Percentiles rank a stretch among this genome's conserved stretches.
These are phyloP conservation scores for Stephanocyclus meneghinianus DNA, from an alignment of 352 stramenopile species.

Conservation along the genomic window DNA sequence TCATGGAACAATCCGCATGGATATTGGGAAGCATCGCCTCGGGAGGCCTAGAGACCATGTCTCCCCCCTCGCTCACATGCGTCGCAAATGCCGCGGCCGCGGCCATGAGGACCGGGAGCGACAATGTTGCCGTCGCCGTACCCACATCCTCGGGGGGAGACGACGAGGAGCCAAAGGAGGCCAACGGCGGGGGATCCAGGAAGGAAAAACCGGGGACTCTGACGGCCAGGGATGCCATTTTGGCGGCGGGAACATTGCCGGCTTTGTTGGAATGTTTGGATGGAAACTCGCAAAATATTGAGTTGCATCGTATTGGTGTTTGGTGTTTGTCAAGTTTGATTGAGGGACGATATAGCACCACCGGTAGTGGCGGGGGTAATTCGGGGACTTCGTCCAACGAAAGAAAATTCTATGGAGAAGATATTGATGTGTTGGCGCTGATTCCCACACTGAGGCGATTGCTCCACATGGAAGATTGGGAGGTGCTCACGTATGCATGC, in stretches of 20 bases:
- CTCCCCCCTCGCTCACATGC: background rate
- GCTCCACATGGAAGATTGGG: slow-evolving; percentile 90
- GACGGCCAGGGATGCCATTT: slow-evolving; percentile 69
- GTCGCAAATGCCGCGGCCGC: background rate
- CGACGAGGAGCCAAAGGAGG: background rate
- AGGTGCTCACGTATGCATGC: slow-evolving; percentile 91
- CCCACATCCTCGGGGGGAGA: background rate
- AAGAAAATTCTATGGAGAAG: slow-evolving; percentile 32
- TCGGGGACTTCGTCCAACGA: background rate
- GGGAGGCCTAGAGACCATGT: slow-evolving; percentile 47
- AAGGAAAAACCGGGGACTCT: background rate
- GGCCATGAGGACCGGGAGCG: slow-evolving; percentile 2
- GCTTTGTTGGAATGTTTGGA: slow-evolving; percentile 70
- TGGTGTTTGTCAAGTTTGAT: slow-evolving; percentile 79
- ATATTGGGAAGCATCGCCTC: slow-evolving; percentile 78
- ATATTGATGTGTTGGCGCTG: slow-evolving; percentile 71
- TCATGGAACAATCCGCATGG: slow-evolving; percentile 80
- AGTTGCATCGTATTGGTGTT: slow-evolving; percentile 70
- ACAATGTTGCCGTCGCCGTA: slow-evolving; percentile 1
- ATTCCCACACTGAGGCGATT: slow-evolving; percentile 84
- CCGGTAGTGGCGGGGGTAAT: background rate
- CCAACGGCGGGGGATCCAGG: background rate
- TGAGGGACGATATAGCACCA: slow-evolving; percentile 55
- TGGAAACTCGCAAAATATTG: slow-evolving; percentile 59
- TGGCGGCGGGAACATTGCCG: slow-evolving; percentile 73